These are phyloP conservation scores for Talaromyces sp. DNA, from an alignment of 2,329 filamentous ascomycete species.

Conservation along the genomic window DNA sequence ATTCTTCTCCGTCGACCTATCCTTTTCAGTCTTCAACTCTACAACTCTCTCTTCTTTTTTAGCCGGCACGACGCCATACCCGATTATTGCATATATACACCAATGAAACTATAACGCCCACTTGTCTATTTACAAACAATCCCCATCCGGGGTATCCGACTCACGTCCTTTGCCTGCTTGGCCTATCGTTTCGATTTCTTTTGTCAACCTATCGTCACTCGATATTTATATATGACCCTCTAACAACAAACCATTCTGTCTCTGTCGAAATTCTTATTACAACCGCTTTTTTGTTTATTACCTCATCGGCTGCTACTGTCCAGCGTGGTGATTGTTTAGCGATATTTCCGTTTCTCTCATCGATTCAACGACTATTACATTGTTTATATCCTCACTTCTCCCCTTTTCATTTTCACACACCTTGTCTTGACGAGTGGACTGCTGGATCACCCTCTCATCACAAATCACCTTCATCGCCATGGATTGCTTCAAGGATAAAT, in stretches of 20 bases:
- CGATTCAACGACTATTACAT: slow-evolving; percentile 14
- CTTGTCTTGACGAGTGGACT: slow-evolving; percentile 13
- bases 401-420: neutral
- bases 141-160: slow-evolving; percentile 21
- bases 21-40: slow-evolving; percentile 7
- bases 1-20: slow-evolving; percentile 9
- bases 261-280: slow-evolving; percentile 14
- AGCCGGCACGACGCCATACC: slow-evolving; percentile 14
- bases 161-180: slow-evolving; percentile 22
- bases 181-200: slow-evolving; percentile 21
- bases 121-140: slow-evolving; percentile 28
- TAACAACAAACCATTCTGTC: slow-evolving; percentile 16
- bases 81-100: slow-evolving; percentile 22
- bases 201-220: slow-evolving; percentile 23
- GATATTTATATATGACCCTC: slow-evolving; percentile 27
- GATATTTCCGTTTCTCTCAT: slow-evolving; percentile 16
- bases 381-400: neutral
- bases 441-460: slow-evolving; percentile 20
- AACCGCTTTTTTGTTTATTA: slow-evolving; percentile 10
- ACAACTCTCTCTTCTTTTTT: slow-evolving; percentile 19
- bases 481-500: slow-evolving; percentile 33
- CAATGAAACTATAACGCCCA: slow-evolving; percentile 40
- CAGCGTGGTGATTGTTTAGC: slow-evolving; percentile 10
- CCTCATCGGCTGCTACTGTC: slow-evolving; percentile 14
- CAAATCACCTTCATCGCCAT: slow-evolving; percentile 16